A percentile compares a stretch with the other conserved stretches of the same genome.
Conservation (phyloP, 2,329 filamentous ascomycete genomes). For the Ophiosphaerella korrae region DNA sequence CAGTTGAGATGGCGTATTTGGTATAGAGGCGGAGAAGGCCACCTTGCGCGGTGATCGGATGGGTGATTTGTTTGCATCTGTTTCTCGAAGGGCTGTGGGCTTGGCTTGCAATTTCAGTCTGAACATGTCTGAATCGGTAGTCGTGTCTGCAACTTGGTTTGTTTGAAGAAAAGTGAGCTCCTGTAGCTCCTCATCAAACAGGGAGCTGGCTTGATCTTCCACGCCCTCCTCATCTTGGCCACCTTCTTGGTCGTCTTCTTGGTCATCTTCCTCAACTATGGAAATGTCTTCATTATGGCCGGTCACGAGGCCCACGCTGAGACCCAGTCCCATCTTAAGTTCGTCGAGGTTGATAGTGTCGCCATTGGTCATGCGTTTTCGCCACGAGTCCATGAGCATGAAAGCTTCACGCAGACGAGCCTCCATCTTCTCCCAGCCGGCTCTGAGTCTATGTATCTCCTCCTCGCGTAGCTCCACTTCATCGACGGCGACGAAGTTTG, state of each 20-base stretch:
- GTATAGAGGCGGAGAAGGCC: constrained; percentile 44
- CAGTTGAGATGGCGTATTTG: constrained; percentile 38
- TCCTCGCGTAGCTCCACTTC: constrained; percentile 92
- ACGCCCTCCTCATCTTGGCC: constrained; percentile 12
- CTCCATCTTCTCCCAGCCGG: constrained; percentile 95
- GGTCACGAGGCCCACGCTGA: constrained; percentile 57
- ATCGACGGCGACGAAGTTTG: constrained; percentile 93
- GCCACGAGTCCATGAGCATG: constrained; percentile 89
- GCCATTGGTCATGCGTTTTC: constrained; percentile 74
- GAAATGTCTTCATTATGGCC: constrained; percentile 38
- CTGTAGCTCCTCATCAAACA: constrained; percentile 30
- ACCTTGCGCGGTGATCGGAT: constrained; percentile 47
- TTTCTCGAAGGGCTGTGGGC: constrained; percentile 42
- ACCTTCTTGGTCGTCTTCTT: constrained; percentile 15
- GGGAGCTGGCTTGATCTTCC: constrained; percentile 34
- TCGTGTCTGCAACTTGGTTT: constrained; percentile 23
- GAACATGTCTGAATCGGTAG: constrained; percentile 37
- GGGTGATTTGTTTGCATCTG: constrained; percentile 43
- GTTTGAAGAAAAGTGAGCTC: constrained; percentile 32
- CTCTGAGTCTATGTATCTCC: constrained; percentile 80
- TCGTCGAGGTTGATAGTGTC: constrained; percentile 68
- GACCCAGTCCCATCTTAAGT: constrained; percentile 64
- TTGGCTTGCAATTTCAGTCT: constrained; percentile 40
- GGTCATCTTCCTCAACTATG: constrained; percentile 27
- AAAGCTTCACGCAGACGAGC: constrained; percentile 87